phyloP scores from a whole-genome alignment of 2,329 filamentous ascomycete species.

The Xylariaceae sp. region DNA sequence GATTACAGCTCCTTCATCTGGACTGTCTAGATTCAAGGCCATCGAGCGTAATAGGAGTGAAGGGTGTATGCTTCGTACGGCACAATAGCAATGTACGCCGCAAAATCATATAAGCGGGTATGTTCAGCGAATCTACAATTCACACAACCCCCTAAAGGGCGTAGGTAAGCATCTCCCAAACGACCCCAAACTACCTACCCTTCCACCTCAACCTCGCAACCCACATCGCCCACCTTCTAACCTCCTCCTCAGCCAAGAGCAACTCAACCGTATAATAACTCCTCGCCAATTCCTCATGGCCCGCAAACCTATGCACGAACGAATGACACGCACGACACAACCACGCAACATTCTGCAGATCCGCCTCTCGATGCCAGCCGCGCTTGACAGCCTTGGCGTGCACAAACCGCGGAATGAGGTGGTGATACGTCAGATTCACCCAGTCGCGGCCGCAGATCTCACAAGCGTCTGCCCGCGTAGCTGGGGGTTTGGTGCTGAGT shows the following conservation, averaged over 20 bases:
- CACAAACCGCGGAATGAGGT: conserved; percentile 74
- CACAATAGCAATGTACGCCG: too few species aligned
- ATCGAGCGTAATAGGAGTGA: too few species aligned
- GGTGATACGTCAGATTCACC: conserved; percentile 77
- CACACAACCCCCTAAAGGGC: too few species aligned
- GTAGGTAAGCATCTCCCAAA: not conserved
- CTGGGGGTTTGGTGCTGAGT: conserved; percentile 58
- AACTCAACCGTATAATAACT: conserved; percentile 70
- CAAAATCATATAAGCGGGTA: too few species aligned
- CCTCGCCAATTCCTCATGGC: conserved; percentile 73
- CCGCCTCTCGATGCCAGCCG: conserved; percentile 73
- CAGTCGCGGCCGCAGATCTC: conserved; percentile 74
- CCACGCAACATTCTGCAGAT: conserved; percentile 79
- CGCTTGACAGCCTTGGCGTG: conserved; percentile 73
- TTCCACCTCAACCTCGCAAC: conserved; percentile 73
- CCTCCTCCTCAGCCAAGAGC: conserved; percentile 66
- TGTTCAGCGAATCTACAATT: too few species aligned
- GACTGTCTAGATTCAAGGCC: too few species aligned
- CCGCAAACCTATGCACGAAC: conserved; percentile 72
- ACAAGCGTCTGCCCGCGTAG: conserved; percentile 57
- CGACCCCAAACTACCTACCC: conserved; percentile 26
- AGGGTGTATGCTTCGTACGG: too few species aligned
- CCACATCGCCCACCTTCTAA: conserved; percentile 68
- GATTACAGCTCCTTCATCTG: too few species aligned
- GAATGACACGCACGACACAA: conserved; percentile 79